A percentile compares a stretch with the other conserved stretches of the same genome.
Evolutionary conservation across 2,329 filamentous ascomycete species (phyloP).

Genomic region (Coleophoma eucalyptorum): DNA sequence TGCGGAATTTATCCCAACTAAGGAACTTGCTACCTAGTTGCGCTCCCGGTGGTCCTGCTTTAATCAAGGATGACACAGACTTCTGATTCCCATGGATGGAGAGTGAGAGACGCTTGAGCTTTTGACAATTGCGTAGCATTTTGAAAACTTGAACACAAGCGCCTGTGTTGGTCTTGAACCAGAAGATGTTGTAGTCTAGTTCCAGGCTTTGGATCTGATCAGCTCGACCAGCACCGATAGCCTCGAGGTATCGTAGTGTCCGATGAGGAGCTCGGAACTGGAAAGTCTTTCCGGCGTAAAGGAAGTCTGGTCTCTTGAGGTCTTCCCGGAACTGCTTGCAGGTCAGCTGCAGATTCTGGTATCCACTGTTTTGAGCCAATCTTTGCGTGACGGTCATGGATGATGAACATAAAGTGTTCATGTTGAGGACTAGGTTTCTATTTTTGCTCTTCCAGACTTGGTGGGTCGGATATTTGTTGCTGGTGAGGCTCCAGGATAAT

Average conservation of each 20-base stretch:
- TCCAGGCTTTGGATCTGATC: not conserved
- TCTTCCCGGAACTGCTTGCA: constrained; percentile 1
- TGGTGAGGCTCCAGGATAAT: too few species aligned
- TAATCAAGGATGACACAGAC: not conserved
- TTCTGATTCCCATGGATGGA: not conserved
- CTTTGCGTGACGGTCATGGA: too few species aligned
- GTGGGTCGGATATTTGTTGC: too few species aligned
- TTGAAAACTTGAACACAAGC: not conserved
- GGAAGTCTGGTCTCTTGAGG: not conserved
- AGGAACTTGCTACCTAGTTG: too few species aligned
- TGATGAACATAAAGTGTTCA: too few species aligned
- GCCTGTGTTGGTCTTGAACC: not conserved
- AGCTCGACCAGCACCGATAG: not conserved
- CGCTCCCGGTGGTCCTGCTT: too few species aligned
- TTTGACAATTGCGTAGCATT: not conserved
- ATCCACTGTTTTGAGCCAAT: too few species aligned
- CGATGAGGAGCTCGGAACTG: not conserved
- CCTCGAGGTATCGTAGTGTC: not conserved
- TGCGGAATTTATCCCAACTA: too few species aligned
- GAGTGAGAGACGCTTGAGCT: not conserved
- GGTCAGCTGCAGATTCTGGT: not conserved
- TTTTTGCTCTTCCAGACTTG: too few species aligned
- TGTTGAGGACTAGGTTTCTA: too few species aligned
- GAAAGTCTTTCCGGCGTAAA: not conserved
- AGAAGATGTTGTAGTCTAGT: not conserved